These are phyloP conservation scores for Megacollybia marginata DNA, from an alignment of 768 basidiomycete genomes.

Conservation along the genomic window DNA sequence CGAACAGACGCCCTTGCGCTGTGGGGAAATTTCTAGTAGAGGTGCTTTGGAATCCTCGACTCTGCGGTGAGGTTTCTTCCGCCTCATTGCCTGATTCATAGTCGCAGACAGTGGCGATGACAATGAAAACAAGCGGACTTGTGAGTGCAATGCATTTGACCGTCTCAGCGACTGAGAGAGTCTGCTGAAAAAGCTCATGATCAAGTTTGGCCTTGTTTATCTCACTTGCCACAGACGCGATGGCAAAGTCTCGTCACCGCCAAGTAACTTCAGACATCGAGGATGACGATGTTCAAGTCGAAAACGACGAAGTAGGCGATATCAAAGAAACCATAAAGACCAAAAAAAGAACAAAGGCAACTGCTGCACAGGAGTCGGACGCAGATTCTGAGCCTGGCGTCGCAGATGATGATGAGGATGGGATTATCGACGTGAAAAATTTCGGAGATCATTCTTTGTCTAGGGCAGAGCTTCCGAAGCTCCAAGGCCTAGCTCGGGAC, in stretches of 20 bases:
- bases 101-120: constrained; percentile 56
- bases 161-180: no score
- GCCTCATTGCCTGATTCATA: constrained; percentile 82
- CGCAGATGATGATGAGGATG: constrained; percentile 37
- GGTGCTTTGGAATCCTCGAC: constrained; percentile 64
- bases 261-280: background rate
- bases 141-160: no score
- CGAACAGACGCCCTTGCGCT: constrained; percentile 88
- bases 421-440: constrained; percentile 50
- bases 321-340: background rate
- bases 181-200: background rate
- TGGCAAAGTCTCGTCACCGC: no score
- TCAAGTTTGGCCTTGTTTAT: no score
- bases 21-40: constrained; percentile 69
- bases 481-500: constrained; percentile 53
- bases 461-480: constrained; percentile 39
- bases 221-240: no score
- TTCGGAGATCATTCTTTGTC: constrained; percentile 64
- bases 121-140: constrained; percentile 52
- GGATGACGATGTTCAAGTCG: constrained; percentile 2
- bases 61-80: constrained; percentile 37
- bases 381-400: constrained; percentile 13
- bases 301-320: background rate
- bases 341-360: background rate
- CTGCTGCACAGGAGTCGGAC: constrained; percentile 8